phyloP scores from a whole-genome alignment of 305 asterid species.

The Fraxinus platypoda region DNA sequence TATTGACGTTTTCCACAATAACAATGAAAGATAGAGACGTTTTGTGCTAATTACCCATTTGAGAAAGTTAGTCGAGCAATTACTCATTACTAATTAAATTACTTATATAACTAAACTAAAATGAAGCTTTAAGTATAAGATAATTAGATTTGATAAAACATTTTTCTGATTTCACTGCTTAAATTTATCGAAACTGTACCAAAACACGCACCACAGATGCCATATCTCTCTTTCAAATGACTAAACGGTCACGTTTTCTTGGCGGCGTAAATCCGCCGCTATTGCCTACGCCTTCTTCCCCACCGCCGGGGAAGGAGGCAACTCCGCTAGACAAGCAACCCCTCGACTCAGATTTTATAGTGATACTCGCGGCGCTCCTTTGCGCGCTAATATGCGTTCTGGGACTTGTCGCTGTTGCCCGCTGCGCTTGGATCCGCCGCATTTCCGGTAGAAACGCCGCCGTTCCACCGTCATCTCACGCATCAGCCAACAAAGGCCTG shows the following conservation, averaged over 20 bases:
- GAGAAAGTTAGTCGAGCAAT: too few species aligned
- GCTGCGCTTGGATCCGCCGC: slow-evolving; percentile 84
- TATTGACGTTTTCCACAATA: too few species aligned
- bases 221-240: slow-evolving; percentile 27
- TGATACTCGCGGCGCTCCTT: slow-evolving; percentile 75
- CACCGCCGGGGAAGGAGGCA: slow-evolving; percentile 11
- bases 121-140: too few species aligned
- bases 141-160: background rate
- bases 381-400: slow-evolving; percentile 82
- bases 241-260: slow-evolving; percentile 40
- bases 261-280: slow-evolving; percentile 38
- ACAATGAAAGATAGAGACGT: too few species aligned
- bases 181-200: slow-evolving; percentile 11
- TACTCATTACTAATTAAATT: too few species aligned
- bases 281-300: slow-evolving; percentile 21
- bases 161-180: background rate
- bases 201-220: background rate
- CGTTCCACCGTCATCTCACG: slow-evolving; percentile 12
- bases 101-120: too few species aligned
- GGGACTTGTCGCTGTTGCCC: slow-evolving; percentile 74
- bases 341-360: slow-evolving; percentile 64
- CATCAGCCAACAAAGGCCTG: slow-evolving; percentile 59
- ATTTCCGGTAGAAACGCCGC: slow-evolving; percentile 20
- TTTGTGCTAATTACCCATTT: too few species aligned
- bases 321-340: background rate